Evolutionary conservation across 2,329 filamentous ascomycete species (phyloP).

Genomic region (Hyphodiscus sp.): DNA sequence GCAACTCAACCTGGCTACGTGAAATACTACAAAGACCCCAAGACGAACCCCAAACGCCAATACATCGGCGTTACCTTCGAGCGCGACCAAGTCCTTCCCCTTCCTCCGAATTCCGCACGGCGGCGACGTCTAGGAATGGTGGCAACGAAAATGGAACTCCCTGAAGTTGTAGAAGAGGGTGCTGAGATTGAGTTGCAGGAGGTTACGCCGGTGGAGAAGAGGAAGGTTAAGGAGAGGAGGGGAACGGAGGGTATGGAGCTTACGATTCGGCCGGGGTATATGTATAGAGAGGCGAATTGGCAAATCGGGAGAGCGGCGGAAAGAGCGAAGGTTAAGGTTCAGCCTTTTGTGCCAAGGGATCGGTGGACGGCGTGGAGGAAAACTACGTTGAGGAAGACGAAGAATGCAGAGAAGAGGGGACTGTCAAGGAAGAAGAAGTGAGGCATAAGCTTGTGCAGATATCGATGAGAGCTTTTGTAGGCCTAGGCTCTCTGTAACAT

Average conservation of each 20-base stretch:
- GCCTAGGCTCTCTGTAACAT: neutral
- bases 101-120: constrained; percentile 65
- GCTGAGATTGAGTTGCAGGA: constrained; percentile 11
- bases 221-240: constrained; percentile 22
- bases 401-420: constrained; percentile 46
- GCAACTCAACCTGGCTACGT: constrained; percentile 82
- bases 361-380: constrained; percentile 59
- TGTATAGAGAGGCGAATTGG: constrained; percentile 61
- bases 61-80: constrained; percentile 93
- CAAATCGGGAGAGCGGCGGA: constrained; percentile 59
- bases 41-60: constrained; percentile 74
- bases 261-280: constrained; percentile 49
- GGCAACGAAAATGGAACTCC: constrained; percentile 39
- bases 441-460: neutral
- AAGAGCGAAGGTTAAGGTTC: constrained; percentile 50
- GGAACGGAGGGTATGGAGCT: constrained; percentile 32
- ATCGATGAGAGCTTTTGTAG: neutral
- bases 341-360: constrained; percentile 49
- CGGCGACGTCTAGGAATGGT: constrained; percentile 72
- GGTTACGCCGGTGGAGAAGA: constrained; percentile 8
- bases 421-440: constrained; percentile 36
- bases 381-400: constrained; percentile 42
- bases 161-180: constrained; percentile 11
- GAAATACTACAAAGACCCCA: constrained; percentile 90
- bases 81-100: constrained; percentile 72